Percentiles rank a stretch among this genome's conserved stretches.
phyloP scores from a whole-genome alignment of 2,329 filamentous ascomycete species.

The Apiospora sp. region DNA sequence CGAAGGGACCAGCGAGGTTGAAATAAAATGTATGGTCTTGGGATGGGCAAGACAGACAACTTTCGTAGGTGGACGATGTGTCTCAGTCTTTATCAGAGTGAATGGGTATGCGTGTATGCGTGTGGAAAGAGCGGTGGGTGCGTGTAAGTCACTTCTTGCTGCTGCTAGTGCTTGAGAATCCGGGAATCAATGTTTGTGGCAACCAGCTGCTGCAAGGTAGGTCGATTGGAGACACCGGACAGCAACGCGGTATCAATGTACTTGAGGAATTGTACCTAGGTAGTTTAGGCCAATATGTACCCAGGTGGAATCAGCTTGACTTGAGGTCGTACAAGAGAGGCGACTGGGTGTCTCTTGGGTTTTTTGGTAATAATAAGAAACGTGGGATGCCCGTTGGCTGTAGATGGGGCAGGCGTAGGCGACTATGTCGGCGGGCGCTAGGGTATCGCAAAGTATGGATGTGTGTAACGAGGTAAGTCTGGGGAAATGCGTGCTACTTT shows the following conservation, averaged over 20 bases:
- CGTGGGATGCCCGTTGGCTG: slow-evolving; percentile 7
- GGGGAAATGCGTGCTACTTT: slow-evolving; percentile 19
- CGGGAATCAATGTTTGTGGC: slow-evolving; percentile 7
- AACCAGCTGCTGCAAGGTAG: not conserved
- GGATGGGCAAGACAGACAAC: slow-evolving; percentile 4
- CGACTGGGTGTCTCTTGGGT: not conserved
- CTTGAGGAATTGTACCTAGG: not conserved
- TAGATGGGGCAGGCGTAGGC: slow-evolving; percentile 9
- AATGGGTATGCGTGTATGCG: slow-evolving; percentile 11
- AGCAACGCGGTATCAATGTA: not conserved
- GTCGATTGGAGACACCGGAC: slow-evolving; percentile 1
- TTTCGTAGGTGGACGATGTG: not conserved
- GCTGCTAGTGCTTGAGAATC: slow-evolving; percentile 15
- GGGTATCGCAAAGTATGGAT: slow-evolving; percentile 7
- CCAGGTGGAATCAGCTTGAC: not conserved
- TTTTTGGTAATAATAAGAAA: not conserved
- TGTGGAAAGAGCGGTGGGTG: slow-evolving; percentile 20
- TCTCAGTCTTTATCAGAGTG: slow-evolving; percentile 13
- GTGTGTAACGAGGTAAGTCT: slow-evolving; percentile 11
- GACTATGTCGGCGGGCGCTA: slow-evolving; percentile 2
- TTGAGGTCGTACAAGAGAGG: not conserved
- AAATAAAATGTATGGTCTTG: slow-evolving; percentile 7
- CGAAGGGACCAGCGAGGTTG: slow-evolving; percentile 15
- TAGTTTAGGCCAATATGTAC: not conserved
- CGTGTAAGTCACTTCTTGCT: slow-evolving; percentile 21